Evolutionary conservation across 139 green algal genomes (phyloP).

Genomic region (Bryopsis sp.): DNA sequence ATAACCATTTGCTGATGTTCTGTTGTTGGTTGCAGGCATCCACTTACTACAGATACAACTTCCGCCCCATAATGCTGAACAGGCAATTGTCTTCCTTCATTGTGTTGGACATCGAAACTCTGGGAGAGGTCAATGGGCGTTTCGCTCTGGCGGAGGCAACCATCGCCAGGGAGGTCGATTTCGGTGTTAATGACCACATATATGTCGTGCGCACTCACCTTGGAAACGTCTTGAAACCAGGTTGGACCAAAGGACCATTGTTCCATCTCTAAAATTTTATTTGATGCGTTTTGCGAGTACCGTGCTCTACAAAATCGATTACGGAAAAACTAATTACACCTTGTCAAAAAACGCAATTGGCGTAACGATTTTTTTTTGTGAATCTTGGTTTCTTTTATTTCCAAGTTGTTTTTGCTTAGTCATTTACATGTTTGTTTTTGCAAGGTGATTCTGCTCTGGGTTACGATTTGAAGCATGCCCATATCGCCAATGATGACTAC

Average conservation of each 20-base stretch:
- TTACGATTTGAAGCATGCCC: slow-evolving; percentile 76
- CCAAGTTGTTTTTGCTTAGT: background rate
- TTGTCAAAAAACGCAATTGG: too few relatives aligned
- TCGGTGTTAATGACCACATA: slow-evolving; percentile 82
- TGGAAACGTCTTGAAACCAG: slow-evolving; percentile 71
- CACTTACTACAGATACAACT: slow-evolving; percentile 69
- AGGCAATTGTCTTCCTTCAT: slow-evolving; percentile 77
- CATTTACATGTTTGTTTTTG: background rate
- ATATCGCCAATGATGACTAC: slow-evolving; percentile 65
- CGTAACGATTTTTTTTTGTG: too few relatives aligned
- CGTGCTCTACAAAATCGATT: too few relatives aligned
- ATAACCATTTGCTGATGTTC: background rate
- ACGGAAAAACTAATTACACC: too few relatives aligned
- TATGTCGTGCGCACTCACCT: slow-evolving; percentile 72
- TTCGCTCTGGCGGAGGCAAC: slow-evolving; percentile 38
- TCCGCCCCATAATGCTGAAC: slow-evolving; percentile 47
- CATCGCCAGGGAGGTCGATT: slow-evolving; percentile 75
- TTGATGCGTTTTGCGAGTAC: background rate
- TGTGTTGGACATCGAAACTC: slow-evolving; percentile 81
- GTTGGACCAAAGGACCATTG: slow-evolving; percentile 19
- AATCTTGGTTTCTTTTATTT: slow-evolving; percentile 14
- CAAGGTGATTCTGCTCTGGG: slow-evolving; percentile 74
- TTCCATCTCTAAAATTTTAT: background rate
- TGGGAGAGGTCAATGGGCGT: slow-evolving; percentile 18
- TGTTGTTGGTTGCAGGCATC: slow-evolving; percentile 36